Evolutionary conservation across 2,329 filamentous ascomycete genomes (phyloP).

Genomic region (Lachnellula hyalina): DNA sequence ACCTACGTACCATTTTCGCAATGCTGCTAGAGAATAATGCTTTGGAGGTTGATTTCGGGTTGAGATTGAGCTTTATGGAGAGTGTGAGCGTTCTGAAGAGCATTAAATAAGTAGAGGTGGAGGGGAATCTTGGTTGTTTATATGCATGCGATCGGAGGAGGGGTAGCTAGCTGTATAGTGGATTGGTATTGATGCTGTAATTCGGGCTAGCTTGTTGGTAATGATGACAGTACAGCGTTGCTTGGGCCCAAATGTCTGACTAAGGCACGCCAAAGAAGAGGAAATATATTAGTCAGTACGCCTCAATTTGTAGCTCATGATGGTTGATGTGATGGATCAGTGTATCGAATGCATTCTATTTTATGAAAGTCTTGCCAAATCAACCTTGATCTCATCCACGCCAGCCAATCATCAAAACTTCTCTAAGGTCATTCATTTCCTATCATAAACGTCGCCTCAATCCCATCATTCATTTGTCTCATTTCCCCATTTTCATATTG

Average conservation of each 20-base stretch:
- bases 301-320: not conserved
- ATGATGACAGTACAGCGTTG: conserved; percentile 17
- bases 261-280: not conserved
- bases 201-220: conserved; percentile 13
- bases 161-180: conserved; percentile 1
- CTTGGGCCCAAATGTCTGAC: not conserved
- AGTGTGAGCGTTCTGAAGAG: conserved; percentile 4
- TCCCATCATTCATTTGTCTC: conserved; percentile 14
- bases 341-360: conserved; percentile 1
- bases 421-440: conserved; percentile 12
- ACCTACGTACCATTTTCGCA: conserved; percentile 9
- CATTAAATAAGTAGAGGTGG: conserved; percentile 9
- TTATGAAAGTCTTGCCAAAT: not conserved
- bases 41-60: not conserved
- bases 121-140: not conserved
- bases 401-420: not conserved
- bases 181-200: conserved; percentile 6
- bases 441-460: conserved; percentile 11
- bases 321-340: not conserved
- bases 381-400: not conserved
- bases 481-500: conserved; percentile 61
- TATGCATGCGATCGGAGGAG: not conserved
- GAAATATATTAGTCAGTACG: not conserved
- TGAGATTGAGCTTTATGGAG: conserved; percentile 2
- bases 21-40: not conserved